A percentile compares a stretch with the other conserved stretches of the same genome.
phyloP scores from a whole-genome alignment of 768 basidiomycete species.

The Rhodosporidiobolus sp. region DNA sequence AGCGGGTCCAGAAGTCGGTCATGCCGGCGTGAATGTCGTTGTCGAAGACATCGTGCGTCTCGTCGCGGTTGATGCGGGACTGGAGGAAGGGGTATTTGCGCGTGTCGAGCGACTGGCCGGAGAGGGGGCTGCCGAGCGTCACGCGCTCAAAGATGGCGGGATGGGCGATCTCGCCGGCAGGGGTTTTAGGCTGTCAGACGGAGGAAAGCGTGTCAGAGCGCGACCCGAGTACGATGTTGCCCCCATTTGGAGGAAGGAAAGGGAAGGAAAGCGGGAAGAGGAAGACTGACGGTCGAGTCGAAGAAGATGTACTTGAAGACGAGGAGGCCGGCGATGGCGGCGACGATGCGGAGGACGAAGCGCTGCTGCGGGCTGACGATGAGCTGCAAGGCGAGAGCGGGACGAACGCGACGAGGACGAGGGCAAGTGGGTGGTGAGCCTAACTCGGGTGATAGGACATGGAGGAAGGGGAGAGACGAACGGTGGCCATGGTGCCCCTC shows the following conservation, averaged over 20 bases:
- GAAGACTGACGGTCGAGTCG: slow-evolving; percentile 34
- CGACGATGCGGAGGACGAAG: slow-evolving; percentile 44
- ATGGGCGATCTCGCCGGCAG: slow-evolving; percentile 45
- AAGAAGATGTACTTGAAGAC: slow-evolving; percentile 42
- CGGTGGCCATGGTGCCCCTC: too few species aligned
- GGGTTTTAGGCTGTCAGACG: slow-evolving; percentile 34
- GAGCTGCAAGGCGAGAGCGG: slow-evolving; percentile 12
- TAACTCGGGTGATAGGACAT: neutral
- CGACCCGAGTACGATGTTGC: neutral
- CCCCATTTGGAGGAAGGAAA: neutral
- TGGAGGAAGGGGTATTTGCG: slow-evolving; percentile 86
- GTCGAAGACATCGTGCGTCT: slow-evolving; percentile 67
- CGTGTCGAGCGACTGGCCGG: slow-evolving; percentile 78
- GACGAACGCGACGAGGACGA: neutral
- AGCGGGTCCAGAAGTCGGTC: slow-evolving; percentile 84
- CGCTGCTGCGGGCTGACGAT: slow-evolving; percentile 43
- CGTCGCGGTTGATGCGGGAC: slow-evolving; percentile 79
- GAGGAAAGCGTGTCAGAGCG: neutral
- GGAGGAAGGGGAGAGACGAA: too few species aligned
- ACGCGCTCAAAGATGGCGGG: slow-evolving; percentile 61
- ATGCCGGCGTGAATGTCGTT: slow-evolving; percentile 72
- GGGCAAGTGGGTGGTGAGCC: neutral
- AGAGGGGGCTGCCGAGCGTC: slow-evolving; percentile 50
- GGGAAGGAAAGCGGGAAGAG: neutral
- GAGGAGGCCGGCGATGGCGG: slow-evolving; percentile 43